Evolutionary conservation across 306 rosid genomes (phyloP).

Genomic region (Quercus gilva): DNA sequence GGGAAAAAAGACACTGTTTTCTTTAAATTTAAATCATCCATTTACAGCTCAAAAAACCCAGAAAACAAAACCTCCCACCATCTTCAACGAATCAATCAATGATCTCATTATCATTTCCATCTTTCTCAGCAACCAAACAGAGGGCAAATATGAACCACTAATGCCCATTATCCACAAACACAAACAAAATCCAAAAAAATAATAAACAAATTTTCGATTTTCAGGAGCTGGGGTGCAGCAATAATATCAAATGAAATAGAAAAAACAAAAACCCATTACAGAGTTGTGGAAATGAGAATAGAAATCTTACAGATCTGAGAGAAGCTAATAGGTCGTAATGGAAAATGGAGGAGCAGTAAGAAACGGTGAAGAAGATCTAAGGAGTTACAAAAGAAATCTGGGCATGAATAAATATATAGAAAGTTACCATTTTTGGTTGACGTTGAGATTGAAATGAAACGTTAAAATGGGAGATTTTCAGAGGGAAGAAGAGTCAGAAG

Average conservation of each 20-base stretch:
- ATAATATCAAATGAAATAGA: background rate
- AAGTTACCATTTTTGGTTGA: background rate
- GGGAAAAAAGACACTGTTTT: too few relatives aligned
- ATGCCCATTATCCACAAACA: background rate
- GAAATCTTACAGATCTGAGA: constrained; percentile 37
- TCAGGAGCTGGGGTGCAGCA: background rate
- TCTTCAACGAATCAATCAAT: background rate
- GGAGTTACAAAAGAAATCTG: background rate
- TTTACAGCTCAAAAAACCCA: background rate
- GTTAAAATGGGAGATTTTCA: constrained; percentile 9
- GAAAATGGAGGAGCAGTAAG: background rate
- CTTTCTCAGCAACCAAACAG: constrained; percentile 3
- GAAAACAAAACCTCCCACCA: background rate
- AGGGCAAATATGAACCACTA: background rate
- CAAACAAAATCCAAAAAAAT: background rate
- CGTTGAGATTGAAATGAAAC: background rate
- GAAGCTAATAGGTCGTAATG: background rate
- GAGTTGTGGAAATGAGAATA: background rate
- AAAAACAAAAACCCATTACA: background rate
- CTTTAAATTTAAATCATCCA: too few relatives aligned
- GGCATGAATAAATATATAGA: background rate
- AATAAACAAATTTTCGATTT: background rate
- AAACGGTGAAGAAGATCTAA: background rate
- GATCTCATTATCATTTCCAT: background rate
- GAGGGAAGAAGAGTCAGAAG: background rate